phyloP scores from a whole-genome alignment of 352 stramenopile genomes.

The Globisporangium middletonii region DNA sequence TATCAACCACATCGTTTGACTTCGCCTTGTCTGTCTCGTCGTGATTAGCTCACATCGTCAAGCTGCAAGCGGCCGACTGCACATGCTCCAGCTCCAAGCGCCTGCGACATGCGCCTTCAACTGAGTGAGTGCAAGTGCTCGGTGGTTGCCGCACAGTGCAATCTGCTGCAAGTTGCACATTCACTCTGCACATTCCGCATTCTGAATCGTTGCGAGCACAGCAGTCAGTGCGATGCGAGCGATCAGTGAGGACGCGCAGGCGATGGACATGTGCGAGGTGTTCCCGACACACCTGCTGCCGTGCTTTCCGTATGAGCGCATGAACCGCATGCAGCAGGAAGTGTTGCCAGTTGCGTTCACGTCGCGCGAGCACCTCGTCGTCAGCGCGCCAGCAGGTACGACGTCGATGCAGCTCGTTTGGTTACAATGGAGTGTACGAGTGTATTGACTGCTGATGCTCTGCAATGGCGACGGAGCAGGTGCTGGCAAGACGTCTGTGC shows the following conservation, averaged over 20 bases:
- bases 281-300: conserved; percentile 26
- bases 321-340: conserved; percentile 37
- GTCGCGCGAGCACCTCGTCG: conserved; percentile 27
- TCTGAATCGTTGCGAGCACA: conserved; percentile 1
- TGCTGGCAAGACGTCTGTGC: conserved; percentile 38
- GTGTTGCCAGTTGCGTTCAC: conserved; percentile 31
- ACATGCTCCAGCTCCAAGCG: no score
- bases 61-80: no score
- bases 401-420: background rate
- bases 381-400: conserved; percentile 37
- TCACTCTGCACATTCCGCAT: background rate
- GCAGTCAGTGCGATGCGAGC: conserved; percentile 5
- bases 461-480: conserved; percentile 10
- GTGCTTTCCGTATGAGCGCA: conserved; percentile 39
- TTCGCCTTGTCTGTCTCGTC: no score
- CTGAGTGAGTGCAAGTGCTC: no score
- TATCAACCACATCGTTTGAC: no score
- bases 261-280: conserved; percentile 17
- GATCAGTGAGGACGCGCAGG: background rate
- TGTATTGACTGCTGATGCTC: background rate
- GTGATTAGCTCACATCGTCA: no score
- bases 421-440: no score
- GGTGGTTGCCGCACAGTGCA: no score
- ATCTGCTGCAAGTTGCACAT: background rate
- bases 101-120: no score